Evolutionary conservation across 805 yeast genomes (phyloP).

Genomic region (Lachancea cidri): DNA sequence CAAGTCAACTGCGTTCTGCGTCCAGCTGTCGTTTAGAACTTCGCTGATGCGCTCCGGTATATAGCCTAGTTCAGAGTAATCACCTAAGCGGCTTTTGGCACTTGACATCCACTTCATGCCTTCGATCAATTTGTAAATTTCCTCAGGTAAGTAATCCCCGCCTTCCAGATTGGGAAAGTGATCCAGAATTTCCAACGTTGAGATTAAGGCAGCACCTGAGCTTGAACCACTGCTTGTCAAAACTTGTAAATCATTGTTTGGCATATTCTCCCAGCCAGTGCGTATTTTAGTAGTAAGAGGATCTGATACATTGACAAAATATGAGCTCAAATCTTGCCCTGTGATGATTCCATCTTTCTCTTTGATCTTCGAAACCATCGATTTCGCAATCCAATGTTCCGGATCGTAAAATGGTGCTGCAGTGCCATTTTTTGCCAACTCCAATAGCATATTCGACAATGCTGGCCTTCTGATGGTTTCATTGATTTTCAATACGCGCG

Average conservation of each 20-base stretch:
- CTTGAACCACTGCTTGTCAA: slow-evolving; percentile 68
- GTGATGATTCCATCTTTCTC: slow-evolving; percentile 63
- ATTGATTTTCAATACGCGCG: slow-evolving; percentile 44
- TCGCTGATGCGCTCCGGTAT: slow-evolving; percentile 38
- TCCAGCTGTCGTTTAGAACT: slow-evolving; percentile 54
- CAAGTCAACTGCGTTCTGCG: slow-evolving; percentile 40
- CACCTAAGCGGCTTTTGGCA: slow-evolving; percentile 83
- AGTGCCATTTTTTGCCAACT: slow-evolving; percentile 73
- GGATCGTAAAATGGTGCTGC: slow-evolving; percentile 81
- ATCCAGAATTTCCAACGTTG: slow-evolving; percentile 67
- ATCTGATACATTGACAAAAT: slow-evolving; percentile 45
- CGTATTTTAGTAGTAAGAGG: slow-evolving; percentile 26
- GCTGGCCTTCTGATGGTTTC: slow-evolving; percentile 55
- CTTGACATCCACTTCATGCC: slow-evolving; percentile 93
- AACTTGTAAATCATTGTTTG: slow-evolving; percentile 42
- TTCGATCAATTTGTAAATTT: slow-evolving; percentile 69
- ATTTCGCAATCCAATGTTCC: slow-evolving; percentile 61
- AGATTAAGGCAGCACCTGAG: slow-evolving; percentile 74
- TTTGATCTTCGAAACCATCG: slow-evolving; percentile 47
- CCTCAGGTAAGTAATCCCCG: slow-evolving; percentile 43
- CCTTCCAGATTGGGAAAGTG: slow-evolving; percentile 37
- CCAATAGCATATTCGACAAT: slow-evolving; percentile 61
- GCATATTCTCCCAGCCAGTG: slow-evolving; percentile 21
- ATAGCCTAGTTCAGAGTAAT: slow-evolving; percentile 34
- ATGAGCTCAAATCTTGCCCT: slow-evolving; percentile 59